Evolutionary conservation across 257 asterid genomes (phyloP).

Genomic region (Jasminum sambac): DNA sequence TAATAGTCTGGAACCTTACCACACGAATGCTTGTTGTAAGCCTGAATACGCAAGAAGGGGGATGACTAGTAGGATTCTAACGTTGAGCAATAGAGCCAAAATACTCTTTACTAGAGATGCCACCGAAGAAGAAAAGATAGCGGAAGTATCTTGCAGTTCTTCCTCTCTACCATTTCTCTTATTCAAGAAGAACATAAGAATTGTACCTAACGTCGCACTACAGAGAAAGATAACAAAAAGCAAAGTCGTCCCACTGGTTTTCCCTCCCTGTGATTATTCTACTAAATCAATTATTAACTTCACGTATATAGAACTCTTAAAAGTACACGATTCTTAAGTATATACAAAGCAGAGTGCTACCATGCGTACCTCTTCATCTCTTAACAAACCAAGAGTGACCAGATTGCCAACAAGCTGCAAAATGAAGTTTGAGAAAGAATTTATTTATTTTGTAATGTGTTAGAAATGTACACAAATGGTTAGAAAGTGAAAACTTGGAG

Average conservation of each 20-base stretch:
- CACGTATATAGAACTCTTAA: constrained; percentile 7
- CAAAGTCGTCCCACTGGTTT: constrained; percentile 72
- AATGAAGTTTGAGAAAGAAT: constrained; percentile 16
- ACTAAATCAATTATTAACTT: constrained; percentile 16
- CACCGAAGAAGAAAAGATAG: constrained; percentile 51
- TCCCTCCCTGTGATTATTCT: constrained; percentile 67
- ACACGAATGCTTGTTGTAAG: constrained; percentile 92
- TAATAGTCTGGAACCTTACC: constrained; percentile 47
- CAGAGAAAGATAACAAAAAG: constrained; percentile 74
- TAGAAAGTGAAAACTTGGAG: constrained; percentile 15
- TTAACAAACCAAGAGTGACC: constrained; percentile 68
- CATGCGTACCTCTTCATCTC: constrained; percentile 66
- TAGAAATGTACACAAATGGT: not conserved
- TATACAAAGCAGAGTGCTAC: constrained; percentile 8
- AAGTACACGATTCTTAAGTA: not conserved
- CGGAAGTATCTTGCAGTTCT: constrained; percentile 39
- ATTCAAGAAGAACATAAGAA: constrained; percentile 85
- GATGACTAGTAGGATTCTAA: constrained; percentile 71
- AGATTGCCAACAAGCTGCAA: constrained; percentile 94
- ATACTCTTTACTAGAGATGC: constrained; percentile 56
- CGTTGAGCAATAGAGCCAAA: constrained; percentile 55
- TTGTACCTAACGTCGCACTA: constrained; percentile 69
- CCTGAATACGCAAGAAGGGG: constrained; percentile 95
- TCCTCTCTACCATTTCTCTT: constrained; percentile 69
- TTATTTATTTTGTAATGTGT: not conserved